phyloP scores from a whole-genome alignment of 768 basidiomycete genomes.

The Crucibulum laeve region DNA sequence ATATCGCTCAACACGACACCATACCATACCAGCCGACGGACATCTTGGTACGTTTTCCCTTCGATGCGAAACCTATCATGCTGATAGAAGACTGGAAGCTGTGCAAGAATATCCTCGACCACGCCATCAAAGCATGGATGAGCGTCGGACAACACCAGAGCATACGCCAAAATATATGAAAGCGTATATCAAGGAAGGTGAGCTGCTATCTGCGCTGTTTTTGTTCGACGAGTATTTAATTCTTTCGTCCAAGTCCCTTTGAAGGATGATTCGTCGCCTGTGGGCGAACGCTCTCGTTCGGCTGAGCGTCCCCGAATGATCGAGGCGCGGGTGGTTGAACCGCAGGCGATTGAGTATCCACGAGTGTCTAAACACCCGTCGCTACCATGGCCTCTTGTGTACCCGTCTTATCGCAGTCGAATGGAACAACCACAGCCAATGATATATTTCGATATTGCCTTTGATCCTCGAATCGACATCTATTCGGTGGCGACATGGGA shows the following conservation, averaged over 20 bases:
- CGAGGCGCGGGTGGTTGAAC: too few species aligned
- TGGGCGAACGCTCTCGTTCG: too few species aligned
- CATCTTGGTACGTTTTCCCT: neutral
- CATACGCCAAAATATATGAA: conserved; percentile 21
- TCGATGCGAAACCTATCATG: conserved; percentile 3
- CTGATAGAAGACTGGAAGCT: neutral
- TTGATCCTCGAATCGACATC: conserved; percentile 27
- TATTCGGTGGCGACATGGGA: conserved; percentile 15
- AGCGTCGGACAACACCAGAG: conserved; percentile 1
- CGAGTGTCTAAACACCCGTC: conserved; percentile 36
- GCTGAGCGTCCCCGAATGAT: too few species aligned
- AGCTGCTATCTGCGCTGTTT: neutral
- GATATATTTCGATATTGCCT: conserved; percentile 48
- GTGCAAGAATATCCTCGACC: conserved; percentile 10
- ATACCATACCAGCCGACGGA: neutral
- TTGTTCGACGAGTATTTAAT: neutral
- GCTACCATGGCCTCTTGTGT: too few species aligned
- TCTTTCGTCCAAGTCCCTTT: too few species aligned
- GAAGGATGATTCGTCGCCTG: too few species aligned
- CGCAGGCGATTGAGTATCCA: conserved; percentile 19
- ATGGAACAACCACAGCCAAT: too few species aligned
- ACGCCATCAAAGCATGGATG: conserved; percentile 12
- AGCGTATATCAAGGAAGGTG: conserved; percentile 22
- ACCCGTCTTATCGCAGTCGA: too few species aligned
- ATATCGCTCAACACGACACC: too few species aligned